Evolutionary conservation across 2,329 filamentous ascomycete genomes (phyloP), one percentile per base, ranked within the genome.

Genomic region (Pyrenochaeta sp.): DNA sequence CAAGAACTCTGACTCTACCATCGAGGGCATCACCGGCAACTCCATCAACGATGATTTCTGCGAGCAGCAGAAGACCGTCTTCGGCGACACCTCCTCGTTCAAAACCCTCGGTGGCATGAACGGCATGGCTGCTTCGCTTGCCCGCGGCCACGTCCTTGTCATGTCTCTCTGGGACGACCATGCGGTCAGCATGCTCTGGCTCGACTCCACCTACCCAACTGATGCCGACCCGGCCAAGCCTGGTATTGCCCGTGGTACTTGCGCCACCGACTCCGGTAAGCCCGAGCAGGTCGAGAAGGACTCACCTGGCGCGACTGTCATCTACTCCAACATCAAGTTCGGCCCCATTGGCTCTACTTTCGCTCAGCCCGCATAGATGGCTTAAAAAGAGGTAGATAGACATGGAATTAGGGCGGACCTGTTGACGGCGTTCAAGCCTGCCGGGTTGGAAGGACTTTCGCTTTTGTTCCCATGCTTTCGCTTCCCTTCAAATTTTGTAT

Each of bases 121-220:
- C 5, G 77, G 76, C 42, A 86, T 90, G 82, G 81, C 82, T 61
- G 72, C 78, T 1, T 87, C 85, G 25, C 77, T 90, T 40, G 72
- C 75, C 5, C 67, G 81, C 32, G 87, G 86, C 36, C 88, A 90
- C 85, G 87, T 89, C 37, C 81, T 90, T 13, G 87, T 89, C 65
- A 82, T 90, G 81, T 83, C 81, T 25, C 78, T 88, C 58, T 86
- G 83, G 83, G 86, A 90, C 71, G 89, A 91, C 78, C 85, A 90
- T 77, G 77, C 84, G 58, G 79, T 85, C 70, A 84, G 89, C 79
- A 91, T 92, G 89, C 84, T 90, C 69, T 92, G 90, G 90, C 85
- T 92, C 68, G 90, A 92, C 81, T 86, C 85, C 59, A 84, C 80
- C 73, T 90, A 85, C 81, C 88, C 89, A 48, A 79, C 80, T 59